Evolutionary conservation across 176 grass and related monocot species (phyloP), one percentile per base, ranked within the genome.

Genomic region (Bolboschoenus planiculmis): DNA sequence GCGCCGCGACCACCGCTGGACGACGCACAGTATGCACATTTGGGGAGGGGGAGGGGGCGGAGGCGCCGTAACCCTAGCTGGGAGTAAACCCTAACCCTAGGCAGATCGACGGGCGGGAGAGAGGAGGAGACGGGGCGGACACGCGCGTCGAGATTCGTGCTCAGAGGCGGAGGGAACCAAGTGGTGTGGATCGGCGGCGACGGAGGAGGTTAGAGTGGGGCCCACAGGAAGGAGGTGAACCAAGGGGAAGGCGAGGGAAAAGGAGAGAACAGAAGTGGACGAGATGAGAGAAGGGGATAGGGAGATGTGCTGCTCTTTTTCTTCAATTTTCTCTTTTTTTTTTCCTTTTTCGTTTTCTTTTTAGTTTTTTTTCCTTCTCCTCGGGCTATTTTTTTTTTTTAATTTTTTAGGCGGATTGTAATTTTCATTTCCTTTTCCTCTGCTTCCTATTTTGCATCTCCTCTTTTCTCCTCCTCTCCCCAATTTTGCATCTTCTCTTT

Each of bases 1-100:
- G 83, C 90, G 86, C 18, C 95, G 95, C 86, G 95, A 98, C 92
- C 95, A 98, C 85, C 95, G 88, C 88, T 98, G 92, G 46, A 98
- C 92, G 74, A 88, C 87, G 80, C 95, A 98, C 20, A 98, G 89
- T 85, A 93, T 95, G 86, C 95, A 98, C 95, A 98, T 98, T 98
- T 44, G 78, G 4, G 27, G 33, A 3, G 54, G 20, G n/a, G 20
- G 73, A 78, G 10, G n/a, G 5, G 44, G 23, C 23, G 11, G n/a
- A 24, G 78, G 51, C 18, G 78, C 36, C 31, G 33, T 80, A 80
- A 80, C 78, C 53, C 78, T 58, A 60, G 50, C 46, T 42, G 20
- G 35, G n/a, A 59, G 54, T 55, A 81, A 81, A 81, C 78, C 53
- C 51, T 59, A 80, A 59, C 53, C 18, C 53, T 37, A 81, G 56